These are phyloP conservation scores for Epichloe typhina DNA, from an alignment of 2,329 filamentous ascomycete genomes.

Conservation along the genomic window DNA sequence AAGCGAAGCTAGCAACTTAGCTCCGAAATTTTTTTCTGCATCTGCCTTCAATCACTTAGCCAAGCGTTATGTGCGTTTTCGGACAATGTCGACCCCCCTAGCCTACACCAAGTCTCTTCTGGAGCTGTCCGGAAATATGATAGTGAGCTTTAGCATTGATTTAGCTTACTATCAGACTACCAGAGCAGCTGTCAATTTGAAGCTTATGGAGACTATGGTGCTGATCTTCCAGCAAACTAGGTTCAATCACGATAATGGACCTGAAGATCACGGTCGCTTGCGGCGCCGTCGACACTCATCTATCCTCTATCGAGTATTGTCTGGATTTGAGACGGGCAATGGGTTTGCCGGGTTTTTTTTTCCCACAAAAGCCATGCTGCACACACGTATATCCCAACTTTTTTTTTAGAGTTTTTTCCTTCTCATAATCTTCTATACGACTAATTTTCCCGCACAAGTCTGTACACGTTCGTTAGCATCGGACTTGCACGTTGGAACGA, in stretches of 20 bases:
- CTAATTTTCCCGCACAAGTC: neutral
- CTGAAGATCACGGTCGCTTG: neutral
- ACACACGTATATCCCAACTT: too few species aligned
- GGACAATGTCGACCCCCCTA: too few species aligned
- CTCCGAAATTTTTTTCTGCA: too few species aligned
- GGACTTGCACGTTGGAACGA: neutral
- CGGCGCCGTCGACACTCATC: neutral
- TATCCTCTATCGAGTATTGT: neutral
- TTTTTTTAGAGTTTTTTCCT: too few species aligned
- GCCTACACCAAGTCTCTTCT: neutral
- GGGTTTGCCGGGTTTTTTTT: too few species aligned
- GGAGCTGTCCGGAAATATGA: neutral
- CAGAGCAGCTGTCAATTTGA: neutral
- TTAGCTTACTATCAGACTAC: neutral
- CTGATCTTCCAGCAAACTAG: neutral
- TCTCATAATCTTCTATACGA: too few species aligned
- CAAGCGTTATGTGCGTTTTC: too few species aligned
- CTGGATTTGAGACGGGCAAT: neutral
- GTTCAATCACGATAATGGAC: neutral
- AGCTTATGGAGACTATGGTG: neutral
- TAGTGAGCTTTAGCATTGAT: neutral
- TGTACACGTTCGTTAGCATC: neutral
- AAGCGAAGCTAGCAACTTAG: too few species aligned
- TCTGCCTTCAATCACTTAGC: too few species aligned
- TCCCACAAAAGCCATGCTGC: too few species aligned